These are phyloP conservation scores for Hippophae tibetana DNA, from an alignment of 306 rosid species.

Conservation along the genomic window DNA sequence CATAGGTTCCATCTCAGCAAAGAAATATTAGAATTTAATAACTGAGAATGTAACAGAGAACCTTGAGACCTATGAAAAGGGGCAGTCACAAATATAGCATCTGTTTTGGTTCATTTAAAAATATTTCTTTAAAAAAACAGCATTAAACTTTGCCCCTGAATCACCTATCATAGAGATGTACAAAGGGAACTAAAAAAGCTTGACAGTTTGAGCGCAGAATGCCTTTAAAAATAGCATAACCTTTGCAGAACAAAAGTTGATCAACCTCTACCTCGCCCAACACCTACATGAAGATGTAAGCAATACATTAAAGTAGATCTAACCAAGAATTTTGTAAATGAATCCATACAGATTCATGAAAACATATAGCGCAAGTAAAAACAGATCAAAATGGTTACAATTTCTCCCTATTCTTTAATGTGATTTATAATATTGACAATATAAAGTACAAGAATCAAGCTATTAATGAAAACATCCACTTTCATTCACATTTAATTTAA, in stretches of 20 bases:
- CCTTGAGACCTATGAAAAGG: no score
- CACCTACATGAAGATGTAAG: slow-evolving; percentile 2
- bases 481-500: neutral
- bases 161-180: neutral
- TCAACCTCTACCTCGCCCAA: slow-evolving; percentile 19
- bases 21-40: no score
- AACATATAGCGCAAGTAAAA: neutral
- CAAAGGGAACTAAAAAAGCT: neutral
- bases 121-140: neutral
- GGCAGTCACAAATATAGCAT: no score
- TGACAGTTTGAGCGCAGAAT: slow-evolving; percentile 7
- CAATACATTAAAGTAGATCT: neutral
- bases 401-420: no score
- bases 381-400: no score
- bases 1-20: no score
- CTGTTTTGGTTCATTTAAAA: no score
- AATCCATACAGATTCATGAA: neutral
- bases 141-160: neutral
- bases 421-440: no score
- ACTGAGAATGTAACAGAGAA: no score
- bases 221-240: slow-evolving; percentile 16
- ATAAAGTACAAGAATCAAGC: no score
- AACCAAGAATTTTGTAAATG: neutral
- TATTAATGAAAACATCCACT: no score
- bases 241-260: neutral